These are phyloP conservation scores for Syzygium aromaticum DNA, from an alignment of 345 rosid genomes.

Conservation along the genomic window DNA sequence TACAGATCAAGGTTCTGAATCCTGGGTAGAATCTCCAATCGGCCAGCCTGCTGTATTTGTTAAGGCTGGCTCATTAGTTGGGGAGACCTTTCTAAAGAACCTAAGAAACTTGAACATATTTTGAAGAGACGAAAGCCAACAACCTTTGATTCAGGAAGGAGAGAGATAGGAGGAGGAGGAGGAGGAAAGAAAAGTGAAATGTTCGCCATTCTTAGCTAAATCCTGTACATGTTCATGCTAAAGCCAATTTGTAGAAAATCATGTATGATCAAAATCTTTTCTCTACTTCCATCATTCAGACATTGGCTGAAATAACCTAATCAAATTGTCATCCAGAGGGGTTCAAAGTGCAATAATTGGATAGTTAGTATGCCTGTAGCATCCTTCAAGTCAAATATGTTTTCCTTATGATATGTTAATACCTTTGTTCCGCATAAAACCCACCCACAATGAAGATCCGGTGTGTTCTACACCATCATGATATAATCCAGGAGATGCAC, in stretches of 20 bases:
- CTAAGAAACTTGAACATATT: slow-evolving; percentile 27
- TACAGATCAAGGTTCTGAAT: slow-evolving; percentile 26
- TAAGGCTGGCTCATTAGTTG: slow-evolving; percentile 40
- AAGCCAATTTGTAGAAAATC: neutral
- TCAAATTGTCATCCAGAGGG: neutral
- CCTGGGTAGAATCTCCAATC: slow-evolving; percentile 48
- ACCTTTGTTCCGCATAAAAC: too few relatives aligned
- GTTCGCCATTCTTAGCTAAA: neutral
- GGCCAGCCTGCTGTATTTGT: slow-evolving; percentile 65
- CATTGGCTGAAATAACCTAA: neutral
- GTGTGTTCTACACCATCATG: neutral
- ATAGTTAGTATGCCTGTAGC: neutral
- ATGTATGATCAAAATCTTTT: neutral
- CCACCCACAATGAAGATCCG: neutral
- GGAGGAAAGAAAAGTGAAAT: neutral
- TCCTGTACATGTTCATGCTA: neutral
- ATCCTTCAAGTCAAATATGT: neutral
- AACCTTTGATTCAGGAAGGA: neutral
- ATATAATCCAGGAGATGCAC: neutral
- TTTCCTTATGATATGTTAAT: neutral
- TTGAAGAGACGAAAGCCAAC: neutral
- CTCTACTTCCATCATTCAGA: neutral
- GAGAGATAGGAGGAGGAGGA: neutral
- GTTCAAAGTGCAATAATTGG: neutral
- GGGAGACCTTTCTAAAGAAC: slow-evolving; percentile 42